Evolutionary conservation across 1,284 basidiomycete species (phyloP).

Genomic region (Rhodotorula sp.): DNA sequence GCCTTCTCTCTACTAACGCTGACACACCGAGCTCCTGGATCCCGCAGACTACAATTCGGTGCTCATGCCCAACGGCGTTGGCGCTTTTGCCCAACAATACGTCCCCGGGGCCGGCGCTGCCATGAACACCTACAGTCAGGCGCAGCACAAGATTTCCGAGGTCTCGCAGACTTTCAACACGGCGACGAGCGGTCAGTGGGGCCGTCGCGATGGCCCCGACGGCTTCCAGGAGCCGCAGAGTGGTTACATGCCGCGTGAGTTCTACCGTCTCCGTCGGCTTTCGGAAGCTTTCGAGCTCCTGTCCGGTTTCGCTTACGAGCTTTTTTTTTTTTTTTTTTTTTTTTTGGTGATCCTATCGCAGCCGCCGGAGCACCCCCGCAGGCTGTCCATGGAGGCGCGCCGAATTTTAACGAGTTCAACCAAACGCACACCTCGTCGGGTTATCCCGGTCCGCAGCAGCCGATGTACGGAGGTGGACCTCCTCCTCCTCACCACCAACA

Average conservation of each 20-base stretch:
- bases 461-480: background rate
- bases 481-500: background rate
- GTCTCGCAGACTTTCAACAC: constrained; percentile 4
- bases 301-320: background rate
- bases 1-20: too few species aligned
- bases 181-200: constrained; percentile 12
- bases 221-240: constrained; percentile 10
- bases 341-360: too few species aligned
- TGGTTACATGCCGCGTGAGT: constrained; percentile 22
- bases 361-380: constrained; percentile 16
- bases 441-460: constrained; percentile 1
- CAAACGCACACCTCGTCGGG: constrained; percentile 3
- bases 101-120: constrained; percentile 33
- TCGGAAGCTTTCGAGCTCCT: too few species aligned
- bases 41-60: constrained; percentile 33
- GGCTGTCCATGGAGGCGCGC: constrained; percentile 20
- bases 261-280: too few species aligned
- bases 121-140: constrained; percentile 26
- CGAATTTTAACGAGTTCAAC: constrained; percentile 8
- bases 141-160: constrained; percentile 16
- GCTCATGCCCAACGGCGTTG: constrained; percentile 34
- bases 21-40: background rate
- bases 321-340: too few species aligned
- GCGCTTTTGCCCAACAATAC: constrained; percentile 32
- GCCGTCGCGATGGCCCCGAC: background rate